A percentile compares a stretch with the other conserved stretches of the same genome.
Conservation (phyloP, 2,329 filamentous ascomycete genomes). For the Fusarium torreyae region DNA sequence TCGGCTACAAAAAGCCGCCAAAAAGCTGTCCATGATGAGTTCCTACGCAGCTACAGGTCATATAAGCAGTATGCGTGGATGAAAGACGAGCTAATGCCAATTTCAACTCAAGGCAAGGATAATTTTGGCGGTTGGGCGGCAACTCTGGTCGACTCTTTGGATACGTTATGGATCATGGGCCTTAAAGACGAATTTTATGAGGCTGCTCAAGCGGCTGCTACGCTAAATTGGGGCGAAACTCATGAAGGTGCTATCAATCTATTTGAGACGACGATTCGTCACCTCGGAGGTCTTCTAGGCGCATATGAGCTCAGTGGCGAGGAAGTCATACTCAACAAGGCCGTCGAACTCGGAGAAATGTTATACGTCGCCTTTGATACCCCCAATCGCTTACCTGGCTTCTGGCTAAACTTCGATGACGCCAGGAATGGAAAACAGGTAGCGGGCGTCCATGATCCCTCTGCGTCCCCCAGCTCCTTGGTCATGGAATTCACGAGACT, state of each 20-base stretch:
- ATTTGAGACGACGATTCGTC: conserved; percentile 71
- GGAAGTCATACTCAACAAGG: neutral
- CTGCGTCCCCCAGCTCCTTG: conserved; percentile 73
- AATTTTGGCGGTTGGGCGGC: too few species aligned
- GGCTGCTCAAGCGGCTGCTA: conserved; percentile 65
- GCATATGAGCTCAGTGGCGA: conserved; percentile 67
- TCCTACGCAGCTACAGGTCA: too few species aligned
- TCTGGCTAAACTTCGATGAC: conserved; percentile 62
- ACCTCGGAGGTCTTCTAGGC: conserved; percentile 66
- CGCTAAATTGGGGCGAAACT: conserved; percentile 68
- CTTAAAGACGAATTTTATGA: conserved; percentile 51
- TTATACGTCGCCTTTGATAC: conserved; percentile 70
- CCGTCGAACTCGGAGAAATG: conserved; percentile 61
- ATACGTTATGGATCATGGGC: too few species aligned
- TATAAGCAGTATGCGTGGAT: too few species aligned
- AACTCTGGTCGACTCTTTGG: too few species aligned
- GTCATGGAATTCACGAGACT: conserved; percentile 82
- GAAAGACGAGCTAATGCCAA: too few species aligned
- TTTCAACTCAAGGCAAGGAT: too few species aligned
- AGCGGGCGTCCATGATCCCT: conserved; percentile 64
- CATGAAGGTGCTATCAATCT: conserved; percentile 60
- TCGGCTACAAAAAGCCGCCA: conserved; percentile 51
- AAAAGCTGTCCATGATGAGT: conserved; percentile 39
- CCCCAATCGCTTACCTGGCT: conserved; percentile 65
- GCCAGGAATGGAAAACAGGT: conserved; percentile 63